These are phyloP conservation scores for Thelephora ganbajun DNA, from an alignment of 768 basidiomycete genomes.

Conservation along the genomic window DNA sequence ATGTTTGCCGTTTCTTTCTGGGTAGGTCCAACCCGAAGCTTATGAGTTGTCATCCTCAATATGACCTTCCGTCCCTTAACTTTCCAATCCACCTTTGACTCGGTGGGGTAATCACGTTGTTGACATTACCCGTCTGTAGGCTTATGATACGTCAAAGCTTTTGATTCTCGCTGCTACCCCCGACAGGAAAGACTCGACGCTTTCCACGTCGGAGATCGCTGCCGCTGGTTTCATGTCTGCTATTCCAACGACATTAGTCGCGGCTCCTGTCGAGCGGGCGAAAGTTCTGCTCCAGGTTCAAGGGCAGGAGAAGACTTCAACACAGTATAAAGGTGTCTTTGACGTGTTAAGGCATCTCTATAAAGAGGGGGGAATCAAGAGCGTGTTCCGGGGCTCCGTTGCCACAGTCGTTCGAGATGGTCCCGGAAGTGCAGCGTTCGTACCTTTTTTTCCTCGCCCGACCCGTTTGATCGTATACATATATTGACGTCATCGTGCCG, in stretches of 20 bases:
- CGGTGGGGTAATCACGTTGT: background rate
- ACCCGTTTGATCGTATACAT: constrained; percentile 4
- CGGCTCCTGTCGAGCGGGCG: constrained; percentile 93
- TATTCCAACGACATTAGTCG: constrained; percentile 78
- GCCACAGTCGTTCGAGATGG: constrained; percentile 95
- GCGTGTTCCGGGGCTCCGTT: constrained; percentile 83
- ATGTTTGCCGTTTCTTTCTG: constrained; percentile 98
- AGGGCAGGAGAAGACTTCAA: constrained; percentile 82
- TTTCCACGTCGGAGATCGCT: constrained; percentile 75
- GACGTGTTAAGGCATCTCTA: constrained; percentile 88
- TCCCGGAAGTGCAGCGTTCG: constrained; percentile 86
- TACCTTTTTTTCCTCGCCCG: constrained; percentile 1
- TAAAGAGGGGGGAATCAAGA: constrained; percentile 81
- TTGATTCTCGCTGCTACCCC: constrained; percentile 72
- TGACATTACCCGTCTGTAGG: constrained; percentile 28
- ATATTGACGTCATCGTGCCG: background rate
- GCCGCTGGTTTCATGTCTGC: constrained; percentile 91
- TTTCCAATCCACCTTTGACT: no score
- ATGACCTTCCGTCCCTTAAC: background rate
- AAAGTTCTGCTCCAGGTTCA: constrained; percentile 89
- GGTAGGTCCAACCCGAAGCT: constrained; percentile 44
- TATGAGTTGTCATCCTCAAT: background rate
- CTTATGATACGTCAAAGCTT: constrained; percentile 86
- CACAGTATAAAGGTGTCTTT: constrained; percentile 77
- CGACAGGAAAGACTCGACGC: constrained; percentile 43